Conservation (phyloP, 1,284 basidiomycete species). For the Fomitopsis pinicola region DNA sequence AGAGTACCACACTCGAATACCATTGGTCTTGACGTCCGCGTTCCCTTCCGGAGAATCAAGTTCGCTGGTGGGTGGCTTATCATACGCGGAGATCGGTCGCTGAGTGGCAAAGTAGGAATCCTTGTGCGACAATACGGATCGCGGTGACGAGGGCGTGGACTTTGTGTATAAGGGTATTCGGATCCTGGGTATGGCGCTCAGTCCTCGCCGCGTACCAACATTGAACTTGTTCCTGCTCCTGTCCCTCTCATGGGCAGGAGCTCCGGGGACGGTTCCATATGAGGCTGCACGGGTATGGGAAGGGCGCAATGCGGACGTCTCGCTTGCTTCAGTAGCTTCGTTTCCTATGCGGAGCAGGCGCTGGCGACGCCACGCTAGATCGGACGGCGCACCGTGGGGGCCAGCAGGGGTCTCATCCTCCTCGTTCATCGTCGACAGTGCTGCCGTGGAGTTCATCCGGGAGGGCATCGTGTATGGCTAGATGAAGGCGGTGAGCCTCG, state of each 20-base stretch:
- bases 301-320: constrained; percentile 25
- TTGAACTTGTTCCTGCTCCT: constrained; percentile 29
- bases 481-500: not conserved
- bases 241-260: constrained; percentile 12
- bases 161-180: constrained; percentile 29
- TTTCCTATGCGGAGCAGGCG: constrained; percentile 46
- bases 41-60: constrained; percentile 36
- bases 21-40: constrained; percentile 71
- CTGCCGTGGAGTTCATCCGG: not conserved
- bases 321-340: constrained; percentile 15
- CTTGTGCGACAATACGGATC: constrained; percentile 31
- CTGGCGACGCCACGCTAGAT: constrained; percentile 47
- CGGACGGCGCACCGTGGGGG: constrained; percentile 32
- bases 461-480: not conserved
- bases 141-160: constrained; percentile 29
- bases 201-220: constrained; percentile 29
- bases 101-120: constrained; percentile 39
- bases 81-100: constrained; percentile 72
- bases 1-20: constrained; percentile 90
- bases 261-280: constrained; percentile 45
- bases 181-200: constrained; percentile 33
- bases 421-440: not conserved
- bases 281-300: constrained; percentile 21
- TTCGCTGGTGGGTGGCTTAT: constrained; percentile 42
- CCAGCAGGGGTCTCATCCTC: constrained; percentile 21